Base-by-base conservation (phyloP, 805 yeast species). In the Pichia occidentalis region DNA sequence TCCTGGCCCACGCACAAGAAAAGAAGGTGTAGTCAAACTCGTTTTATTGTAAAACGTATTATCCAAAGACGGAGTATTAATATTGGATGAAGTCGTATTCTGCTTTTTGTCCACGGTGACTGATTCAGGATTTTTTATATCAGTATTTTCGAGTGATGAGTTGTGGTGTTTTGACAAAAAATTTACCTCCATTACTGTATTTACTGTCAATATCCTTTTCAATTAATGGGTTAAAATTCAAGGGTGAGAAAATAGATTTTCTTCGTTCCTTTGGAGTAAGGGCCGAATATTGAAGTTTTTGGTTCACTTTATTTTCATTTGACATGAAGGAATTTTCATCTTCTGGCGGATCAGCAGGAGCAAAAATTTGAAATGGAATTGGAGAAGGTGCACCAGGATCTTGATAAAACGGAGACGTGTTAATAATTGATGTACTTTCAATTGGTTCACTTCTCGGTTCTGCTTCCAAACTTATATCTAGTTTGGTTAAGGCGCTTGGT, bases 361-460 rank as follows among this genome's bases (percentile, higher is more conserved):
- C 62, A 52, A 70, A 57, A 0, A 70, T 61, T 2, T 77, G 75
- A 6, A 76, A 71, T 0, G 73, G 68, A 14, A 73, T 59, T 0
- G 94, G 90, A 3, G 77, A 62, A 3, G 94, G 94, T 0, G 94
- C 94, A 30, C 94, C 94, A 0, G 94, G 94, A 53, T 84, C 94
- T 33, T 67, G 73, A 48, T 82, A 82, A 18, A 72, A 58, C 0
- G 79, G 79, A 2, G 77, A 69, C 3, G 65, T 57, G 7, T 21
- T 17, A 20, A 20, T 10, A 19, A 16, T 5, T 4, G 31, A 12
- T 21, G 19, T 19, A 21, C 12, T 12, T 16, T 24, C 28, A 4
- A 10, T 9, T 25, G 32, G 11, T 6, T 4, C 7, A 18, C 8
- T 23, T 12, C 5, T 13, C 12, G 32, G 37, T 12, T 36, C 17